Conservation (phyloP, 2,329 filamentous ascomycete species). For the Cryphonectria nitschkei region DNA sequence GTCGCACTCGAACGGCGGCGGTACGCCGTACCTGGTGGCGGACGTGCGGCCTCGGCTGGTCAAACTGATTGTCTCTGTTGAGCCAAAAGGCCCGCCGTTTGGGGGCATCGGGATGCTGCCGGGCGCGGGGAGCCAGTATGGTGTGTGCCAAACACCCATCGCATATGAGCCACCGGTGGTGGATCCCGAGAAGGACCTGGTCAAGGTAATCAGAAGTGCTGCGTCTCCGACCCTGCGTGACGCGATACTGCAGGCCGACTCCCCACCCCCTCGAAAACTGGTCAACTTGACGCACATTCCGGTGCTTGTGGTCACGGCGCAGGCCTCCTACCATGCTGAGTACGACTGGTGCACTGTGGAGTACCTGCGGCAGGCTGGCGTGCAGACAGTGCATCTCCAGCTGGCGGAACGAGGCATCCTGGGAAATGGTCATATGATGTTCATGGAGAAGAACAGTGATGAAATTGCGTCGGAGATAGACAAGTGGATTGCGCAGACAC, state of each 20-base stretch:
- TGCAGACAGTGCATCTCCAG: slow-evolving; percentile 39
- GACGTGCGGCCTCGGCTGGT: slow-evolving; percentile 54
- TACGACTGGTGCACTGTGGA: slow-evolving; percentile 49
- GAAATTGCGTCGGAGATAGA: slow-evolving; percentile 34
- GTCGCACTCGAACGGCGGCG: slow-evolving; percentile 54
- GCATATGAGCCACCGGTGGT: slow-evolving; percentile 6
- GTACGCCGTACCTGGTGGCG: slow-evolving; percentile 50
- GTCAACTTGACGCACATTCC: slow-evolving; percentile 41
- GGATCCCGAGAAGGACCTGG: neutral
- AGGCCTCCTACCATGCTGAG: slow-evolving; percentile 49
- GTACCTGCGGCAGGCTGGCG: slow-evolving; percentile 49
- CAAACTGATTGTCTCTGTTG: slow-evolving; percentile 53
- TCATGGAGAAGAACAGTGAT: slow-evolving; percentile 53
- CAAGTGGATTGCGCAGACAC: slow-evolving; percentile 6
- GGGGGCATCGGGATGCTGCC: neutral
- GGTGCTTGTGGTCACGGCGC: slow-evolving; percentile 45
- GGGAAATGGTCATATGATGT: slow-evolving; percentile 54
- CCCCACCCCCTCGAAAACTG: slow-evolving; percentile 41
- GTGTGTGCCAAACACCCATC: slow-evolving; percentile 9
- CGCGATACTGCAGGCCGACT: slow-evolving; percentile 40
- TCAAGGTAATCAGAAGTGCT: neutral
- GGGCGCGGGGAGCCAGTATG: neutral
- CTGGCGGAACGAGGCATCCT: slow-evolving; percentile 44
- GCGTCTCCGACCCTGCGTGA: neutral
- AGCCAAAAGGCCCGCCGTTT: slow-evolving; percentile 58